Base-by-base conservation (phyloP, 1,139 yeast genomes). In the Candida glucosophila region DNA sequence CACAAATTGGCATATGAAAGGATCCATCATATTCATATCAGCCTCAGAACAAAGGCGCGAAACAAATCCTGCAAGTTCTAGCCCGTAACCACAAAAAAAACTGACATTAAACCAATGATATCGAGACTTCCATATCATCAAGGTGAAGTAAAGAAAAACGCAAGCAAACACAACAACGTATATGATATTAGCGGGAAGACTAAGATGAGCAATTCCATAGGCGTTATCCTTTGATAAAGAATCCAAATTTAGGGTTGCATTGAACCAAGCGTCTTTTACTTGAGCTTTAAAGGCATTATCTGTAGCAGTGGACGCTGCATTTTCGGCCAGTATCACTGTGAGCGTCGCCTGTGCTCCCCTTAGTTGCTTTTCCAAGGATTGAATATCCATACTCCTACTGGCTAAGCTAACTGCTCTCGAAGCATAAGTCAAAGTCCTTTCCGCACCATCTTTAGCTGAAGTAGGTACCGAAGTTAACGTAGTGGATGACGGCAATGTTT, bases 31-130 rank as follows among this genome's bases (percentile, higher is more conserved):
- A 5, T 56, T 47, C 38, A 71, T 53, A 33, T 58, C 55, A 26
- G 59, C 49, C 25, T 70, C 49, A 7, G 73, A 52, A 17, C 55
- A 32, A 2, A 54, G 49, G 32, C 95, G 57, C 5, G 82, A 86
- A 22, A 72, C 49, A 41, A 79, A 85, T 2, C 95, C 95, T 5
- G 71, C 49, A 25, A 77, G 59, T 49, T 85, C 95, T 23, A 81
- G 57, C 0, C 67, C 65, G 19, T 62, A 53, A 1, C 88, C 88
- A 35, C 73, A 57, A 29, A 67, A 51, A 54, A 79, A 77, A 2
- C 82, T 62, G 4, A 63, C 49, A 23, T 77, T 69, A 47, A 73
- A 77, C 93, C 94, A 85, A 68, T 77, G 77, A 44, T 80, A 85
- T 27, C 67, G 60, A 31, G 66, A 75, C 36, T 43, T 48, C 25